Base-by-base conservation (phyloP, 192 early-diverging fungal species). In the Entomortierella beljakovae region DNA sequence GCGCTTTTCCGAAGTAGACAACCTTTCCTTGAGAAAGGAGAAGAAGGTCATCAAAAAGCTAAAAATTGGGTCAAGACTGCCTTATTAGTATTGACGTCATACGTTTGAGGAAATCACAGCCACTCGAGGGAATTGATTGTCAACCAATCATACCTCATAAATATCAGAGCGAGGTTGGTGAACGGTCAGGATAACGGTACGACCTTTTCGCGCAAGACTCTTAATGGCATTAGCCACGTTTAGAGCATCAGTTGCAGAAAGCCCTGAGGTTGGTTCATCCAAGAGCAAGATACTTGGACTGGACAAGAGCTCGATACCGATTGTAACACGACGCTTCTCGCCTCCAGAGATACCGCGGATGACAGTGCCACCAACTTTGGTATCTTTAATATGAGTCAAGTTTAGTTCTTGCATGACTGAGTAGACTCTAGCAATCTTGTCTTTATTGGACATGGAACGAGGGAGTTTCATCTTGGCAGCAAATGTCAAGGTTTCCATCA, bases 101-200 rank as follows among this genome's bases (percentile, higher is more conserved):
- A 15, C 11, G 43, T 20, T 20, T 3, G 43, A 10, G 43, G n/a
- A n/a, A n/a, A n/a, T n/a, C 15, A 46, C 15, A 46, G 15, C 5
- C 28, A 26, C 18, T 28, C 23, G 9, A 28, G 38, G 43, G 40
- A 1, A 13, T 26, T 26, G 25, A 5, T 18, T 26, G 10, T 42
- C 22, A 25, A 4, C 2, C 1, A 0, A 3, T 18, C 3, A 57
- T 70, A 70, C 68, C 59, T 77, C 74, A 35, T 77, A 77, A 38
- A 98, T 96, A 67, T 97, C 94, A 10, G 93, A 93, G 56, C 96
- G 90, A 43, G 97, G 97, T 79, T 98, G 97, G 80, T 98, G 97
- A 56, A 98, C 96, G 2, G 97, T 98, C 71, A 96, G 91, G 20
- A 98, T 86, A 34, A 97, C 90, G 2, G 94, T 93, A 15, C 95